Percentiles rank a stretch among this genome's conserved stretches.
phyloP scores from a whole-genome alignment of 305 asterid genomes.

The Salvia sclarea region DNA sequence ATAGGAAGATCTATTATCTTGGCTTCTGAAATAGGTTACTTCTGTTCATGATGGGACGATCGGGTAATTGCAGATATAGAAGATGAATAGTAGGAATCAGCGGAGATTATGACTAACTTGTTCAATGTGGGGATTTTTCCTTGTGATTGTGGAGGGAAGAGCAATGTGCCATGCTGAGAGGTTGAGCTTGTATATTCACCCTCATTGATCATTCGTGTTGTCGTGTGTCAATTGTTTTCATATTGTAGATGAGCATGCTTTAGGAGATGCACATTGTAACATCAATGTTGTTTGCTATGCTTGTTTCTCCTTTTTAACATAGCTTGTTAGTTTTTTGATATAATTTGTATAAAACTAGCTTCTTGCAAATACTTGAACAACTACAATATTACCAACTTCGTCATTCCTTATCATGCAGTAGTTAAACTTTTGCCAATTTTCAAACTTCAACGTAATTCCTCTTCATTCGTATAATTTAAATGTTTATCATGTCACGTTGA shows the following conservation, averaged over 20 bases:
- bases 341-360: conserved; percentile 30
- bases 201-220: neutral
- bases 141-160: neutral
- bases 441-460: too few species aligned
- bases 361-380: neutral
- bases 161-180: conserved; percentile 4
- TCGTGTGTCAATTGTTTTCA: neutral
- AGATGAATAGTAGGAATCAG: conserved; percentile 22
- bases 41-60: conserved; percentile 10
- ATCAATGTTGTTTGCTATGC: conserved; percentile 5
- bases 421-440: too few species aligned
- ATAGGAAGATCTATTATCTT: neutral
- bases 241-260: conserved; percentile 11
- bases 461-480: too few species aligned
- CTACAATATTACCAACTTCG: too few species aligned
- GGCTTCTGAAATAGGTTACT: neutral
- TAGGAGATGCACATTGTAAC: neutral
- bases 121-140: neutral
- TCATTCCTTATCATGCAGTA: too few species aligned
- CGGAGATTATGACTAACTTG: conserved; percentile 16
- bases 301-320: neutral
- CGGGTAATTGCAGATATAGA: conserved; percentile 35
- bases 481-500: too few species aligned
- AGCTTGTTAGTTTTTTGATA: conserved; percentile 19
- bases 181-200: conserved; percentile 12